These are phyloP conservation scores for Balakata baccata DNA, from an alignment of 345 rosid species.

Conservation along the genomic window DNA sequence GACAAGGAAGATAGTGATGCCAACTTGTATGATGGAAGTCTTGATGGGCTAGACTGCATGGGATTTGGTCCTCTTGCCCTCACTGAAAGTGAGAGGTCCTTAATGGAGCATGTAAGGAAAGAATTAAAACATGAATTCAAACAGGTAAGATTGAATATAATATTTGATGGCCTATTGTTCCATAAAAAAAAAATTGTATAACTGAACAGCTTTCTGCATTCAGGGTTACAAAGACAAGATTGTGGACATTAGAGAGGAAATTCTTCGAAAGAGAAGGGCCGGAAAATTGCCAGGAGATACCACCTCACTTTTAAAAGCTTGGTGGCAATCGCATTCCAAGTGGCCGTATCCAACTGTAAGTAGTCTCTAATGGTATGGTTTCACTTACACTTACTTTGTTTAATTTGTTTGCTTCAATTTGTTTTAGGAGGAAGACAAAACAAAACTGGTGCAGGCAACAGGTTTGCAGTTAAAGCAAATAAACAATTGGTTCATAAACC, in stretches of 20 bases:
- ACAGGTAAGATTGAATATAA: constrained; percentile 44
- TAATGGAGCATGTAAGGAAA: constrained; percentile 83
- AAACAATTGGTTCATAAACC: constrained; percentile 88
- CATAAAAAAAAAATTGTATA: not conserved
- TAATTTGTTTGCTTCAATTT: constrained; percentile 10
- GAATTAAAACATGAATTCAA: constrained; percentile 89
- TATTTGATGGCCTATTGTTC: not conserved
- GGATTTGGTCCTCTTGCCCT: constrained; percentile 85
- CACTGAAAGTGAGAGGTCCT: constrained; percentile 74
- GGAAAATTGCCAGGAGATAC: constrained; percentile 81
- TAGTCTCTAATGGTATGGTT: not conserved
- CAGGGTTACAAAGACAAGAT: not conserved
- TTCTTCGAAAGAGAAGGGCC: not conserved
- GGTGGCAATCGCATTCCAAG: constrained; percentile 85
- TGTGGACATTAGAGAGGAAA: not conserved
- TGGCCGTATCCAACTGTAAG: constrained; percentile 93
- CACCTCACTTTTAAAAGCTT: constrained; percentile 64
- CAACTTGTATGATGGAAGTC: constrained; percentile 51
- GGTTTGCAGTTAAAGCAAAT: constrained; percentile 86
- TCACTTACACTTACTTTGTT: not conserved
- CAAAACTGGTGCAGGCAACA: constrained; percentile 70
- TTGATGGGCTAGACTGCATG: constrained; percentile 57
- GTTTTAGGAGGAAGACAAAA: constrained; percentile 76
- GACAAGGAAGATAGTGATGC: constrained; percentile 66
- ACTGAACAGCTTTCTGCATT: not conserved